Conservation (phyloP, 371 early-diverging fungal species). For the Choanephora cucurbitarum region DNA sequence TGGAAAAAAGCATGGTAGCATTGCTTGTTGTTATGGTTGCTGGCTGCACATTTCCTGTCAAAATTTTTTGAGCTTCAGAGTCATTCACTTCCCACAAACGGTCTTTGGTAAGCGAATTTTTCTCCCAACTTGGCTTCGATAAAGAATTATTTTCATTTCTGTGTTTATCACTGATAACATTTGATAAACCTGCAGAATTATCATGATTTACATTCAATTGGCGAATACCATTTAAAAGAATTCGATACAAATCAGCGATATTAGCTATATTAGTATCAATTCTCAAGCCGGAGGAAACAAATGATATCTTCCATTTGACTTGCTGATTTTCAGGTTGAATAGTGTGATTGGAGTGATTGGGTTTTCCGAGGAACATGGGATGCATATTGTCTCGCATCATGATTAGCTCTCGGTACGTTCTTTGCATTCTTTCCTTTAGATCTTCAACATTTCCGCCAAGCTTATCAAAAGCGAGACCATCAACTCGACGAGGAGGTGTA, state of each 20-base stretch:
- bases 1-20: constrained; percentile 29
- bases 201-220: constrained; percentile 51
- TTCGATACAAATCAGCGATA: constrained; percentile 51
- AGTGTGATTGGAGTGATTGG: neutral
- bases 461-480: constrained; percentile 56
- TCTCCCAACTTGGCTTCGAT: neutral
- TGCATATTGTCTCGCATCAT: constrained; percentile 47
- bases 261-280: constrained; percentile 56
- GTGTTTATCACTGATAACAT: constrained; percentile 13
- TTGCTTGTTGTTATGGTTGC: neutral
- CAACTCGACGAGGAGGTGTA: constrained; percentile 51
- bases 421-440: constrained; percentile 44
- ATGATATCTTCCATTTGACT: constrained; percentile 52
- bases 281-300: constrained; percentile 49
- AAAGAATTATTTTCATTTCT: neutral
- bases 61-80: constrained; percentile 46
- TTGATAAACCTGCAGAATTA: constrained; percentile 34
- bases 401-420: constrained; percentile 37
- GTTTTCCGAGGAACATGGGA: constrained; percentile 23
- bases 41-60: constrained; percentile 30
- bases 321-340: constrained; percentile 18
- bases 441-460: constrained; percentile 47
- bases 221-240: constrained; percentile 47
- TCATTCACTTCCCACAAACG: constrained; percentile 57
- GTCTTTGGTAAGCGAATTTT: constrained; percentile 9